Base-by-base conservation (phyloP, 768 basidiomycete genomes). In the Lactarius trivialis region DNA sequence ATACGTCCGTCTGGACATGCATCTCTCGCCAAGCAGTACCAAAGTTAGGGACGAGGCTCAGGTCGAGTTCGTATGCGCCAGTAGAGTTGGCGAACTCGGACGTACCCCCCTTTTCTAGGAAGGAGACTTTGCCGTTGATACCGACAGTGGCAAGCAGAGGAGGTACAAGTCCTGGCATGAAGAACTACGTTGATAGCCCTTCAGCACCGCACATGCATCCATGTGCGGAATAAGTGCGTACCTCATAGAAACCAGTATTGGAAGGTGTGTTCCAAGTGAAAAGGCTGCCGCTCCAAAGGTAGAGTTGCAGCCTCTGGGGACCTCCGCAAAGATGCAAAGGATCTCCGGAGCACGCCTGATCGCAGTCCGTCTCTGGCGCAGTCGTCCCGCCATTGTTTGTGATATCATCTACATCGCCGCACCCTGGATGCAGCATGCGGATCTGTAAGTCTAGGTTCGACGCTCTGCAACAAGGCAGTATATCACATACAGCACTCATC, bases 91-190 rank as follows among this genome's bases (percentile, higher is more conserved):
- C 61, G 60, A 76, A 83, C 37, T 82, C 81, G 60, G 78, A 79
- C 28, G 88, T 89, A 9, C 88, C 86, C 3, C 58, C 74, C 71
- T 91, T 92, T 72, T 92, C 89, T 7, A 92, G 75, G 75, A 91
- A 88, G 1, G 84, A 81, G 53, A 91, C 85, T 69, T 91, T 92
- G 76, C 87, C 85, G 76, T 91, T 91, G 72, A 88, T 77, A 1
- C 89, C 88, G 34, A 92, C 75, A 0, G 89, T 91, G 3, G 86
- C 83, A 39, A 90, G 81, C 60, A 91, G 75, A 3, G 89, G 88
- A 14, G 89, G 83, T 56, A 89, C 78, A 34, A 89, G 77, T 2
- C 89, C 89, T 0, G 75, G 74, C 19, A 82, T 74, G 34, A 82
- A 70, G 68, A 77, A 77, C 78, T 81, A 26, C 9, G 55, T 19